These are phyloP conservation scores for Cordia subcordata DNA, from an alignment of 257 asterid species.

Conservation along the genomic window DNA sequence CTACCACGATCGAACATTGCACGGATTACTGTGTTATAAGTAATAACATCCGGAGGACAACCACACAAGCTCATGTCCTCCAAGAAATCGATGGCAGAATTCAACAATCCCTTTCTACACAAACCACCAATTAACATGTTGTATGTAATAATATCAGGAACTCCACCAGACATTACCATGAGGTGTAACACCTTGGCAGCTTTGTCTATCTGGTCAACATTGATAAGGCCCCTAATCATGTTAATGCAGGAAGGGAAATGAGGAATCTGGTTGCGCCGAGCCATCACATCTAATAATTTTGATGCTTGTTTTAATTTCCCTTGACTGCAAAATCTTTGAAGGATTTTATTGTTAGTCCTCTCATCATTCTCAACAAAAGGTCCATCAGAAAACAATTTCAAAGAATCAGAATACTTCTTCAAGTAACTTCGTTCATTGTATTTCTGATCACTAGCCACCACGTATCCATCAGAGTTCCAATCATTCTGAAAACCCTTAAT, in stretches of 20 bases:
- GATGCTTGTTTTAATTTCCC: constrained; percentile 63
- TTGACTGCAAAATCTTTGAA: constrained; percentile 51
- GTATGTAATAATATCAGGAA: constrained; percentile 80
- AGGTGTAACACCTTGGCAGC: constrained; percentile 60
- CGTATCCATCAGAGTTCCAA: constrained; percentile 20
- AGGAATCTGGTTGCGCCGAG: constrained; percentile 80
- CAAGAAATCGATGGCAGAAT: constrained; percentile 52
- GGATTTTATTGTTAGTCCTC: constrained; percentile 59
- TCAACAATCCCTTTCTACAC: constrained; percentile 54
- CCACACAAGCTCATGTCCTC: constrained; percentile 82
- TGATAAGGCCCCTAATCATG: constrained; percentile 71
- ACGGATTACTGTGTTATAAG: constrained; percentile 65
- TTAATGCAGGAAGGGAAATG: constrained; percentile 60
- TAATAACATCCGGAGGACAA: constrained; percentile 76
- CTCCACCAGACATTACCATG: constrained; percentile 86
- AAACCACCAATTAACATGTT: constrained; percentile 81
- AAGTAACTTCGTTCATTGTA: constrained; percentile 18
- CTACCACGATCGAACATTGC: constrained; percentile 56
- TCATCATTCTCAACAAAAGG: constrained; percentile 57
- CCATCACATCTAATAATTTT: constrained; percentile 63
- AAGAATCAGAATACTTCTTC: constrained; percentile 28
- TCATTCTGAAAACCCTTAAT: constrained; percentile 23
- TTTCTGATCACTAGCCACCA: constrained; percentile 19
- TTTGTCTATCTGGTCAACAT: constrained; percentile 40
- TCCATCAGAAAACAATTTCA: constrained; percentile 29